Conservation (phyloP, 1,139 yeast species). For the Pneumocystis carinii region DNA sequence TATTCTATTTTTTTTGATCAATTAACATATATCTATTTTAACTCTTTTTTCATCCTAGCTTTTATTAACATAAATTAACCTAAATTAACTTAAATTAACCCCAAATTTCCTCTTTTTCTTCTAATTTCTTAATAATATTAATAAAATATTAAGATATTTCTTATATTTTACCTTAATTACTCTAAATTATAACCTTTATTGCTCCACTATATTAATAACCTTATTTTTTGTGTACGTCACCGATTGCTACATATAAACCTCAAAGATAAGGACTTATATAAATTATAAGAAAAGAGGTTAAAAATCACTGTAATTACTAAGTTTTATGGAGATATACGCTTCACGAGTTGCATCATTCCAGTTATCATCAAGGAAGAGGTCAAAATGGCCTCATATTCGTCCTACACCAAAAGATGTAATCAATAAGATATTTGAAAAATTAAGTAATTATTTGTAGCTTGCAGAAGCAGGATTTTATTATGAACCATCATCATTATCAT, state of each 20-base stretch:
- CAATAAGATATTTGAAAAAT: neutral
- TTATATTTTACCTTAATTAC: too few species aligned
- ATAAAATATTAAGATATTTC: too few species aligned
- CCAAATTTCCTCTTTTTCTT: too few species aligned
- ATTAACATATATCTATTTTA: too few species aligned
- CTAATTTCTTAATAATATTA: too few species aligned
- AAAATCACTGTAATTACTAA: neutral
- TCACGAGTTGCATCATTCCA: conserved; percentile 1
- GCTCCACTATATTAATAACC: neutral
- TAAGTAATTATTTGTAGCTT: conserved; percentile 21
- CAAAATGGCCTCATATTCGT: conserved; percentile 22
- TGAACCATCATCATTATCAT: conserved; percentile 33
- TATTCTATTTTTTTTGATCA: too few species aligned
- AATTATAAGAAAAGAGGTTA: neutral
- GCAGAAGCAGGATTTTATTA: conserved; percentile 59
- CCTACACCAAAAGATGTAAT: conserved; percentile 17
- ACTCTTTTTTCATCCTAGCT: too few species aligned
- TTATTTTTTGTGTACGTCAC: neutral
- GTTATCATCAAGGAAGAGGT: conserved; percentile 1
- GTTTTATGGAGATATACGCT: neutral
- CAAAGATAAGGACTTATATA: neutral
- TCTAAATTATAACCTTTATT: too few species aligned
- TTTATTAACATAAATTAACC: too few species aligned
- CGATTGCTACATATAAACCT: neutral
- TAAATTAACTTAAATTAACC: too few species aligned